Evolutionary conservation across 2,329 filamentous ascomycete species (phyloP).

Genomic region (Coniella vitis): DNA sequence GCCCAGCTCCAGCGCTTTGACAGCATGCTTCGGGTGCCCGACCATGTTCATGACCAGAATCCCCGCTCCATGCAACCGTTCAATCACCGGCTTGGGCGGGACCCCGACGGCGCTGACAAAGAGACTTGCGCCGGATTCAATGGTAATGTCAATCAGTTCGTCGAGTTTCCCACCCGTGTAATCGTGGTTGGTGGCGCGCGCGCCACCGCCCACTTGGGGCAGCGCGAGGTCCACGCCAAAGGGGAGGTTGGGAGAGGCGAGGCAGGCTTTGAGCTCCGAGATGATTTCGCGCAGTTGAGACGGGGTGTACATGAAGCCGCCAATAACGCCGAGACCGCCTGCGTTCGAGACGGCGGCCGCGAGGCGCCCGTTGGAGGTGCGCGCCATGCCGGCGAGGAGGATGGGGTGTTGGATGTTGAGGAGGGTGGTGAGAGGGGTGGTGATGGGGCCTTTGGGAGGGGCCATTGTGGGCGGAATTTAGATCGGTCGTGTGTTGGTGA

Average conservation of each 20-base stretch:
- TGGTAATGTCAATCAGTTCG: slow-evolving; percentile 79
- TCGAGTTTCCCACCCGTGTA: slow-evolving; percentile 88
- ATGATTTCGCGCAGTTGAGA: slow-evolving; percentile 72
- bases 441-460: slow-evolving; percentile 45
- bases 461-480: too few relatives aligned
- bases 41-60: slow-evolving; percentile 98
- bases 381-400: slow-evolving; percentile 89
- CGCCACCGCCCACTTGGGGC: slow-evolving; percentile 76
- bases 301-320: slow-evolving; percentile 66
- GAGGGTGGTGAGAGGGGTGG: slow-evolving; percentile 70
- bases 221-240: slow-evolving; percentile 91
- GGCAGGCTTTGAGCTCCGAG: slow-evolving; percentile 72
- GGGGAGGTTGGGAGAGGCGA: slow-evolving; percentile 60
- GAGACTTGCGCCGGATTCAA: slow-evolving; percentile 73
- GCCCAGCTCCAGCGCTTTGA: slow-evolving; percentile 78
- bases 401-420: slow-evolving; percentile 83
- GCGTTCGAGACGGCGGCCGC: slow-evolving; percentile 86
- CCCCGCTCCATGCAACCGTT: slow-evolving; percentile 68
- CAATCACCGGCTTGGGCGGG: slow-evolving; percentile 66
- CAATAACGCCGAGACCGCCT: slow-evolving; percentile 73
- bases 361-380: slow-evolving; percentile 69
- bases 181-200: slow-evolving; percentile 89
- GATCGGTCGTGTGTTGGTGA: too few relatives aligned
- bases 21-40: slow-evolving; percentile 82
- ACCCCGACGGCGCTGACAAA: slow-evolving; percentile 89